Evolutionary conservation across 2,329 filamentous ascomycete species (phyloP).

Genomic region (Aspergillus sp.): DNA sequence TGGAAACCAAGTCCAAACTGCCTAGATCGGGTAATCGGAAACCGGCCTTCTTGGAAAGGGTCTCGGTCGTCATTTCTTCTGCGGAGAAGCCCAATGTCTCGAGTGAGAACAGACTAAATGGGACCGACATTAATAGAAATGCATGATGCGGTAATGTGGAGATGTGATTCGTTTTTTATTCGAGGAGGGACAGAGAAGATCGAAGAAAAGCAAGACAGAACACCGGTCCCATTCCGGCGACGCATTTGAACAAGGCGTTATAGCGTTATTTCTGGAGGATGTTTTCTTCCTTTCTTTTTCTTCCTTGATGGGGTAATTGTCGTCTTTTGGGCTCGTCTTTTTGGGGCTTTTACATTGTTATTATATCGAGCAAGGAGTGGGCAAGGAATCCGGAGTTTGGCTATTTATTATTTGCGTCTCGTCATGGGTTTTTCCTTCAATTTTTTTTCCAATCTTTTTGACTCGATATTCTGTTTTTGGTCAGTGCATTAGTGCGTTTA

Average conservation of each 20-base stretch:
- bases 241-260: slow-evolving; percentile 22
- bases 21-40: slow-evolving; percentile 15
- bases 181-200: slow-evolving; percentile 1
- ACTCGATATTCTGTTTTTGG: not conserved
- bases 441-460: not conserved
- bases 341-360: slow-evolving; percentile 7
- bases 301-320: slow-evolving; percentile 1
- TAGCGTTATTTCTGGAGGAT: slow-evolving; percentile 5
- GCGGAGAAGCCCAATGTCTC: slow-evolving; percentile 16
- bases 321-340: slow-evolving; percentile 1
- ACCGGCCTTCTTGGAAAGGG: slow-evolving; percentile 16
- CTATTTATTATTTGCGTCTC: slow-evolving; percentile 4
- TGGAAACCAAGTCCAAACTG: slow-evolving; percentile 10
- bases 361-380: slow-evolving; percentile 19
- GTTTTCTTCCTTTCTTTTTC: slow-evolving; percentile 8
- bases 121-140: slow-evolving; percentile 23
- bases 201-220: not conserved
- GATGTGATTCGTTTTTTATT: slow-evolving; percentile 7
- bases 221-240: slow-evolving; percentile 4
- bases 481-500: not conserved
- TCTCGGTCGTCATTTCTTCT: slow-evolving; percentile 21
- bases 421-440: not conserved
- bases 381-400: slow-evolving; percentile 13
- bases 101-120: slow-evolving; percentile 13
- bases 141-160: slow-evolving; percentile 24